These are phyloP conservation scores for Pleurotus tuber-regium DNA, from an alignment of 768 basidiomycete species.

Conservation along the genomic window DNA sequence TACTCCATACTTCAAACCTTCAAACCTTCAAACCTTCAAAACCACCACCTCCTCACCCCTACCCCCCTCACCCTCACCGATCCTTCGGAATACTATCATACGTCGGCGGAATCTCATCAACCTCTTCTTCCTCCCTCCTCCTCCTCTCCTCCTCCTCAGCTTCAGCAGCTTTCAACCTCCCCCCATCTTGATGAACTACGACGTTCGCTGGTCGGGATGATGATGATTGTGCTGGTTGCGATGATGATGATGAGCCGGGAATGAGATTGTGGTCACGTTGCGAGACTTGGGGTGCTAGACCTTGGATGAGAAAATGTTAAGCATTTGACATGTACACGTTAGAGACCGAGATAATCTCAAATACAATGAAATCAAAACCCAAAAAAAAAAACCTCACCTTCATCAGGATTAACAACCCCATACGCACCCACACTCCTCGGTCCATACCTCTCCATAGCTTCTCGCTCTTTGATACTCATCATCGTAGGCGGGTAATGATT, in stretches of 20 bases:
- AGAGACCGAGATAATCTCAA: too few relatives aligned
- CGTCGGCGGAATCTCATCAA: conserved; percentile 21
- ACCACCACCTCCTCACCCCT: too few relatives aligned
- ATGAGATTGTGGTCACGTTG: too few relatives aligned
- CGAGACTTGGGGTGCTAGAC: too few relatives aligned
- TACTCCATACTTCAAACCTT: too few relatives aligned
- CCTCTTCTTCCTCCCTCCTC: conserved; percentile 13
- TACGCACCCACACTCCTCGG: not conserved
- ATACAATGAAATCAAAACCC: not conserved
- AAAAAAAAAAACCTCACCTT: conserved; percentile 4
- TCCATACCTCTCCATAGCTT: conserved; percentile 10
- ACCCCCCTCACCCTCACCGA: too few relatives aligned
- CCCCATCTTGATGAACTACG: conserved; percentile 18
- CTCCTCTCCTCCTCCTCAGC: conserved; percentile 14
- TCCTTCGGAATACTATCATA: conserved; percentile 19
- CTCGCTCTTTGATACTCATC: conserved; percentile 10
- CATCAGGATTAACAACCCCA: conserved; percentile 10
- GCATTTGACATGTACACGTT: too few relatives aligned
- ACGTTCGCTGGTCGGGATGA: too few relatives aligned
- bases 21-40: too few relatives aligned
- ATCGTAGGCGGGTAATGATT: not conserved
- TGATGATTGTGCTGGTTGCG: too few relatives aligned
- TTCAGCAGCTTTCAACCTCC: conserved; percentile 8
- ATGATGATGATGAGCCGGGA: too few relatives aligned
- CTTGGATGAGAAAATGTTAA: too few relatives aligned